phyloP scores from a whole-genome alignment of 2,329 filamentous ascomycete genomes.

The Pestalotiopsis sp. region DNA sequence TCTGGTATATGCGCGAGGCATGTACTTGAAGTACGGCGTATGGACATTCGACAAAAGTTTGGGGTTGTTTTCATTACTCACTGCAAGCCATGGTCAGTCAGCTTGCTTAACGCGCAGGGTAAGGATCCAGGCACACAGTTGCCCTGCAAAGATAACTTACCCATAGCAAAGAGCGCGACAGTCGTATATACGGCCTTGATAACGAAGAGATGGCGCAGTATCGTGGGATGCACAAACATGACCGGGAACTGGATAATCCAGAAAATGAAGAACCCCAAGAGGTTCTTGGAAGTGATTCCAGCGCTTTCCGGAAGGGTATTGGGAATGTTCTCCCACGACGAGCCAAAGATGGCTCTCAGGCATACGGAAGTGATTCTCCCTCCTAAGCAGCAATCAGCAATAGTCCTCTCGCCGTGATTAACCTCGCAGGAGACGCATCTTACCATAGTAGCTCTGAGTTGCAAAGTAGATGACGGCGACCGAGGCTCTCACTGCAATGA shows the following conservation, averaged over 20 bases:
- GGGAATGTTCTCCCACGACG: slow-evolving; percentile 40
- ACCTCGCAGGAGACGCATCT: neutral
- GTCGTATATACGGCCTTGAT: slow-evolving; percentile 46
- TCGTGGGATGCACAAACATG: slow-evolving; percentile 52
- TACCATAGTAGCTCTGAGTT: slow-evolving; percentile 36
- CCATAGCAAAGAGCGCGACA: slow-evolving; percentile 32
- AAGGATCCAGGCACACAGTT: no score
- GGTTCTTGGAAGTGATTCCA: slow-evolving; percentile 52
- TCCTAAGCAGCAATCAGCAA: neutral
- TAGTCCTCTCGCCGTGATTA: neutral
- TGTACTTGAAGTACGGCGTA: neutral
- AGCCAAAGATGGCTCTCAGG: slow-evolving; percentile 41
- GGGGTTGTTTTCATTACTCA: neutral
- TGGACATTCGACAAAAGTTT: neutral
- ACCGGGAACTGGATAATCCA: slow-evolving; percentile 54
- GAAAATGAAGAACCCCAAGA: slow-evolving; percentile 58
- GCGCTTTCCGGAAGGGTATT: slow-evolving; percentile 49
- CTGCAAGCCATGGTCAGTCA: neutral
- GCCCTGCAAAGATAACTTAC: neutral
- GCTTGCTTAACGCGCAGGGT: neutral
- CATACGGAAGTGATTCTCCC: slow-evolving; percentile 35
- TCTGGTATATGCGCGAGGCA: neutral
- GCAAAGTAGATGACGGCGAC: slow-evolving; percentile 43
- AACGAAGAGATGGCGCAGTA: slow-evolving; percentile 49
- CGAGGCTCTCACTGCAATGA: slow-evolving; percentile 36